These are phyloP conservation scores for Diplodia intermedia DNA, from an alignment of 2,329 filamentous ascomycete species.

Conservation along the genomic window DNA sequence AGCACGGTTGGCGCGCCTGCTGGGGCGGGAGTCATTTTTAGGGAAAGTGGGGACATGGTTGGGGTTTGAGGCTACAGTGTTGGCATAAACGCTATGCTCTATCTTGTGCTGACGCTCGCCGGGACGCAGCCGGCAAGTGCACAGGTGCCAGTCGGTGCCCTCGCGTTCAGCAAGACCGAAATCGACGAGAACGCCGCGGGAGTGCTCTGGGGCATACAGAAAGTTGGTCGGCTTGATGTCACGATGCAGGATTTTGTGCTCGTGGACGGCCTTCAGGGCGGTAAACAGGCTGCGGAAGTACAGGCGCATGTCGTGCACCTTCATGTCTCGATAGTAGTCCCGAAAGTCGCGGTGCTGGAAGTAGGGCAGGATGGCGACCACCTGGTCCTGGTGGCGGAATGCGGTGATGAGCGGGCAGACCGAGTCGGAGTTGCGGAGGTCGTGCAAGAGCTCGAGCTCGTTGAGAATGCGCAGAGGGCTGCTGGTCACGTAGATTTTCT, in stretches of 20 bases:
- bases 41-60: conserved; percentile 71
- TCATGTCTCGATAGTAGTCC: conserved; percentile 91
- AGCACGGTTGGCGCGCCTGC: conserved; percentile 88
- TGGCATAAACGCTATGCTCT: conserved; percentile 65
- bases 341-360: conserved; percentile 96
- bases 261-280: conserved; percentile 82
- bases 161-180: conserved; percentile 89
- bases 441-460: conserved; percentile 90
- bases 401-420: conserved; percentile 97
- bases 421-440: conserved; percentile 79
- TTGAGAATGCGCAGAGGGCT: conserved; percentile 93
- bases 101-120: conserved; percentile 66
- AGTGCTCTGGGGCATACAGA: conserved; percentile 81
- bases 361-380: conserved; percentile 92
- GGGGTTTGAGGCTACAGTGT: conserved; percentile 50
- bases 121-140: conserved; percentile 75
- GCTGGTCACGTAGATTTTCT: conserved; percentile 99
- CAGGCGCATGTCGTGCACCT: conserved; percentile 81
- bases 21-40: conserved; percentile 86
- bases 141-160: conserved; percentile 76
- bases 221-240: conserved; percentile 99
- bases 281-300: conserved; percentile 91
- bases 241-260: conserved; percentile 83
- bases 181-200: conserved; percentile 92
- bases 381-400: conserved; percentile 93